These are phyloP conservation scores for Wickerhamomyces ciferrii DNA, from an alignment of 805 yeast genomes.

Conservation along the genomic window DNA sequence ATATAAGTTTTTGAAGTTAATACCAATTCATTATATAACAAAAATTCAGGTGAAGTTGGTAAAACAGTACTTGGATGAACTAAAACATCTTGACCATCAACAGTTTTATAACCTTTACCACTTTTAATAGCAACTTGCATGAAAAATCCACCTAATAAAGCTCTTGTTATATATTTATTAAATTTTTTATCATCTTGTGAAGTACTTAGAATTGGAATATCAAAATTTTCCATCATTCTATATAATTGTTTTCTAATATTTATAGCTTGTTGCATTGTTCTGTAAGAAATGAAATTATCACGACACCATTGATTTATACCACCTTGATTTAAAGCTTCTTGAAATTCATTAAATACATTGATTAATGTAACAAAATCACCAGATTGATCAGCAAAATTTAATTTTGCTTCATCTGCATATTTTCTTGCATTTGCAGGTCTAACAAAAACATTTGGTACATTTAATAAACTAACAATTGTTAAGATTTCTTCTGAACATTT, in stretches of 20 bases:
- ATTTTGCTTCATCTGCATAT: constrained; percentile 88
- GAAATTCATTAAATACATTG: constrained; percentile 83
- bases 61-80: constrained; percentile 92
- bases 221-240: constrained; percentile 77
- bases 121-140: constrained; percentile 97
- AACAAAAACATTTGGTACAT: constrained; percentile 92
- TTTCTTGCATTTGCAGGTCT: constrained; percentile 86
- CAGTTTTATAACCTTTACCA: constrained; percentile 85
- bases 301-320: constrained; percentile 86
- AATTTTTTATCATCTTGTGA: constrained; percentile 62
- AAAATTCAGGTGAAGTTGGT: constrained; percentile 89
- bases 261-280: constrained; percentile 83
- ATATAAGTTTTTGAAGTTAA: constrained; percentile 90
- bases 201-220: constrained; percentile 66
- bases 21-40: constrained; percentile 92
- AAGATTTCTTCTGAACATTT: constrained; percentile 85
- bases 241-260: constrained; percentile 81
- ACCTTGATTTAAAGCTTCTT: constrained; percentile 65
- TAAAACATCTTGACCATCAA: constrained; percentile 93
- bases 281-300: constrained; percentile 76
- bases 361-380: constrained; percentile 92
- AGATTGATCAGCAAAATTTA: constrained; percentile 83
- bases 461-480: constrained; percentile 82
- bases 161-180: constrained; percentile 77
- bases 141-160: constrained; percentile 88